phyloP scores from a whole-genome alignment of 2,329 filamentous ascomycete genomes.

The Colletotrichum ledebouriae region DNA sequence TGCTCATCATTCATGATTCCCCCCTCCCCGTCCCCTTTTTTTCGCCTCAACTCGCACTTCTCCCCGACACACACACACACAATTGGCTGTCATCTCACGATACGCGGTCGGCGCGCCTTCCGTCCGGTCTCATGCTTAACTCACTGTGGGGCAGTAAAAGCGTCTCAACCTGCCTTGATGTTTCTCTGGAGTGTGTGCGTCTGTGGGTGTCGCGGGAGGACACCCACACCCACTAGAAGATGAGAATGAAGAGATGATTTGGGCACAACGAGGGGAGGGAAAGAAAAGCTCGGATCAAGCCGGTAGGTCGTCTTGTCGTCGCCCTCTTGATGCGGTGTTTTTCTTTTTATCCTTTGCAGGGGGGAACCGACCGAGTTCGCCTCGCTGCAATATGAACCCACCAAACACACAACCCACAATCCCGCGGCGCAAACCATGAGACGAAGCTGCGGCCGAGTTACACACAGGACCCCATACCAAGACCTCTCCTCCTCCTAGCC shows the following conservation, averaged over 20 bases:
- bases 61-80: not conserved
- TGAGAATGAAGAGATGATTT: no score
- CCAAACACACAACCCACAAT: no score
- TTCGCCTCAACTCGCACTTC: slow-evolving; percentile 10
- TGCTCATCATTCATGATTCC: not conserved
- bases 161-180: slow-evolving; percentile 19
- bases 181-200: slow-evolving; percentile 7
- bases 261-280: not conserved
- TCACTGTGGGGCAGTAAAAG: not conserved
- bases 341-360: no score
- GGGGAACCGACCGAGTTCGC: not conserved
- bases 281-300: slow-evolving; percentile 9
- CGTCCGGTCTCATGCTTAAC: slow-evolving; percentile 36
- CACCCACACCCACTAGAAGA: no score
- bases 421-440: not conserved
- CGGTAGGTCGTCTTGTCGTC: slow-evolving; percentile 9
- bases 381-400: not conserved
- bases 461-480: slow-evolving; percentile 9
- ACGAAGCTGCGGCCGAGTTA: slow-evolving; percentile 7
- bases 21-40: not conserved
- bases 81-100: slow-evolving; percentile 18
- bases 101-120: slow-evolving; percentile 25
- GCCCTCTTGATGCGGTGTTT: not conserved
- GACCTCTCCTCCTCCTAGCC: not conserved
- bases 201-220: not conserved